Base-by-base conservation (phyloP, 768 basidiomycete genomes). In the Auricularia heimuer region DNA sequence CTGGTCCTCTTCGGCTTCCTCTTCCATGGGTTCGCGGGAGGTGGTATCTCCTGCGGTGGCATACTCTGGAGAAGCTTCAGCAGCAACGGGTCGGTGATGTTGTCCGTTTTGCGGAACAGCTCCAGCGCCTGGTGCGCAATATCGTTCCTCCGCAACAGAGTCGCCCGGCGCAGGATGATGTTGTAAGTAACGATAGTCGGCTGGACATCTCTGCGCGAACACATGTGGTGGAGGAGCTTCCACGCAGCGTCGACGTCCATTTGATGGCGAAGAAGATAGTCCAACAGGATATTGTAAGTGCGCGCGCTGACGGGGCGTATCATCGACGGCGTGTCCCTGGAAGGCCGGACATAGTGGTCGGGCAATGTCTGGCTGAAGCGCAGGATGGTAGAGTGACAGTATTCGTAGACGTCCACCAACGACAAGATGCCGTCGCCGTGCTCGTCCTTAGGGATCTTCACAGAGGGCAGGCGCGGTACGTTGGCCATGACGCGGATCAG, bases 261-360 rank as follows among this genome's bases (percentile, higher is more conserved):
- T n/a, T 81, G 80, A 68, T 88, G 80, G 7, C 82, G 82, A 42
- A 92, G 77, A 3, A 85, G 77, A 71, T 90, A 91, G 66, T 87
- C 80, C 3, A 92, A 68, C 34, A 92, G 80, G 0, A 83, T 70
- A 71, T 89, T 88, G 73, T 85, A 88, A 1, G 80, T 75, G 24
- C 74, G 71, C 10, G 77, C 65, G 51, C 78, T 75, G 6, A 84
- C 70, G 0, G 73, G 71, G 21, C 16, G 56, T 6, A 39, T 64
- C 54, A 56, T 64, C 62, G 33, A 56, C 39, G 51, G 64, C 54
- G 29, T 21, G 0, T 14, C 34, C 37, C 3, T 34, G 11, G 51
- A 21, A 2, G n/a, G 37, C 51, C 11, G n/a, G 3, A 58, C 33
- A 29, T n/a, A 39, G 54, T 35, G 36, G 51, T 3, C 51, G 11